Evolutionary conservation across 2,329 filamentous ascomycete species (phyloP).

Genomic region (Stagonosporopsis tanaceti): DNA sequence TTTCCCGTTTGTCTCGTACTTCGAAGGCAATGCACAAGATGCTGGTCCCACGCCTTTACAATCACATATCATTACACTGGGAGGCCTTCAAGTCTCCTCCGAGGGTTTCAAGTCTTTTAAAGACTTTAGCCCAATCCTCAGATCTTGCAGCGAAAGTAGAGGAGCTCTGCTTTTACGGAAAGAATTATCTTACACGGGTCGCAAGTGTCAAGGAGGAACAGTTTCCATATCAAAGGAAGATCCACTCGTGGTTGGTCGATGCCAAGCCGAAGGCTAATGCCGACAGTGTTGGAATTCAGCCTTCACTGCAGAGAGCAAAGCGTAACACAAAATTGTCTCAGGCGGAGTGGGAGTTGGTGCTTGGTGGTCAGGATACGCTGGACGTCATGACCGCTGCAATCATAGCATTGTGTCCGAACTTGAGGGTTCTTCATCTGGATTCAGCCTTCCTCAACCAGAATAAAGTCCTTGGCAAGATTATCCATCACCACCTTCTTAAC

Average conservation of each 20-base stretch:
- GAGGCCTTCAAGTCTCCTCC: conserved; percentile 6
- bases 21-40: conserved; percentile 6
- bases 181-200: conserved; percentile 2
- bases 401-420: conserved; percentile 5
- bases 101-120: neutral
- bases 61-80: conserved; percentile 4
- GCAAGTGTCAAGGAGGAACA: neutral
- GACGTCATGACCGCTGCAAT: conserved; percentile 4
- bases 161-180: conserved; percentile 2
- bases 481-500: conserved; percentile 1
- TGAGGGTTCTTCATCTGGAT: conserved; percentile 5
- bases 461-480: neutral
- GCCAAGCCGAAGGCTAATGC: neutral
- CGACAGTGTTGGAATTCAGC: neutral
- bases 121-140: neutral
- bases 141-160: conserved; percentile 8
- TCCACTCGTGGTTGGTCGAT: neutral
- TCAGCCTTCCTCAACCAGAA: conserved; percentile 9
- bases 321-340: neutral
- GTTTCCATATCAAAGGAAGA: neutral
- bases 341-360: neutral
- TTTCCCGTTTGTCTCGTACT: conserved; percentile 11
- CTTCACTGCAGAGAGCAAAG: neutral
- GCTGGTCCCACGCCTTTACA: conserved; percentile 11
- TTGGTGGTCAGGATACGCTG: neutral